These are phyloP conservation scores for Didymella segeticola DNA, from an alignment of 2,329 filamentous ascomycete genomes.

Conservation along the genomic window DNA sequence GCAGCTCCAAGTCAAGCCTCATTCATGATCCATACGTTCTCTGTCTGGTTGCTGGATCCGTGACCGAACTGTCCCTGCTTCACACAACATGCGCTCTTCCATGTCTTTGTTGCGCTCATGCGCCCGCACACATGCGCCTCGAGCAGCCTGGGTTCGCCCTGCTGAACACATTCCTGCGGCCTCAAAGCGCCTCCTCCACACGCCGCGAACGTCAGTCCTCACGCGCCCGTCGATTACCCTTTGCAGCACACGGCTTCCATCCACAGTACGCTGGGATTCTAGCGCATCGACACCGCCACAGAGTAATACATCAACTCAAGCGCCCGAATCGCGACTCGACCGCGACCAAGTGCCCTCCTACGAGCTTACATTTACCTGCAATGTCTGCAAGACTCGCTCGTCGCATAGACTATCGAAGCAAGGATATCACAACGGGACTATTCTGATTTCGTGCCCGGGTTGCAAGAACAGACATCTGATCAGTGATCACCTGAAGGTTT, in stretches of 20 bases:
- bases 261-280: constrained; percentile 35
- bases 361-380: constrained; percentile 90
- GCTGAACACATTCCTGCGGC: constrained; percentile 34
- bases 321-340: constrained; percentile 45
- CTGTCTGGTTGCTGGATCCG: background rate
- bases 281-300: constrained; percentile 27
- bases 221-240: constrained; percentile 25
- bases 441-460: constrained; percentile 84
- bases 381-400: constrained; percentile 80
- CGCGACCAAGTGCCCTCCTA: constrained; percentile 70
- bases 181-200: constrained; percentile 34
- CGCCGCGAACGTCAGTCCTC: constrained; percentile 36
- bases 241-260: constrained; percentile 17
- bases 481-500: constrained; percentile 79
- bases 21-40: background rate
- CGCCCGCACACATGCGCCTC: constrained; percentile 26
- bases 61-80: background rate
- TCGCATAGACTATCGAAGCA: constrained; percentile 89
- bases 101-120: constrained; percentile 33
- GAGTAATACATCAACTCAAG: constrained; percentile 33
- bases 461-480: constrained; percentile 92
- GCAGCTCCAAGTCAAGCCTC: constrained; percentile 6
- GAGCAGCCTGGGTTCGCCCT: constrained; percentile 18
- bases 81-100: constrained; percentile 32
- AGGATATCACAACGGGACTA: constrained; percentile 89